These are phyloP conservation scores for Diaporthe sp. DNA, from an alignment of 2,329 filamentous ascomycete species.

Conservation along the genomic window DNA sequence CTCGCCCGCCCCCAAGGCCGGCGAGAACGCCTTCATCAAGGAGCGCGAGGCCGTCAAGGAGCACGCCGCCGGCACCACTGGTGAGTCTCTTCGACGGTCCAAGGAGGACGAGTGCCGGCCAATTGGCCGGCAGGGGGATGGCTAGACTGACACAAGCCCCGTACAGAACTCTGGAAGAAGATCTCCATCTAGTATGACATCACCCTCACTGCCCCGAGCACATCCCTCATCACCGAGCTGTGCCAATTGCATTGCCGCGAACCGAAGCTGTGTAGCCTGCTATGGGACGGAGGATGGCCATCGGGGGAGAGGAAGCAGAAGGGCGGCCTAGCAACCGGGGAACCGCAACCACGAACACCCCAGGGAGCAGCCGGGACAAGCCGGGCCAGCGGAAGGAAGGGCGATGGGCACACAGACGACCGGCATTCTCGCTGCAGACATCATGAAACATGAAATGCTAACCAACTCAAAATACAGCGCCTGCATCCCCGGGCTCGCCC, in stretches of 20 bases:
- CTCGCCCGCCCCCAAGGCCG: conserved; percentile 61
- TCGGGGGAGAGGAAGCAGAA: background rate
- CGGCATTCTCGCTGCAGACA: background rate
- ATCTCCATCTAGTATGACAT: conserved; percentile 90
- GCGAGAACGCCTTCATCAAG: conserved; percentile 92
- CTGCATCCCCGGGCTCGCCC: conserved; percentile 78
- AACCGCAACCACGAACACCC: background rate
- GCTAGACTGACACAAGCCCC: conserved; percentile 51
- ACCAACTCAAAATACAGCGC: conserved; percentile 65
- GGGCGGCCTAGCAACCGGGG: background rate
- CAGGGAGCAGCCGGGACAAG: background rate
- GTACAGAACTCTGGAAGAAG: conserved; percentile 91
- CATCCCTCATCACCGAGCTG: background rate
- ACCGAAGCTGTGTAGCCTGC: background rate
- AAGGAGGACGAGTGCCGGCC: background rate
- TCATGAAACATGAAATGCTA: conserved; percentile 11
- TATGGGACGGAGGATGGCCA: background rate
- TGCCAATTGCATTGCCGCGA: background rate
- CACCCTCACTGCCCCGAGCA: conserved; percentile 24
- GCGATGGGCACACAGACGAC: background rate
- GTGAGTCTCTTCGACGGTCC: conserved; percentile 66
- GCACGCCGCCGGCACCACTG: conserved; percentile 86
- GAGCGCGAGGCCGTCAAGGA: conserved; percentile 92
- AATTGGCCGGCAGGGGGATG: background rate
- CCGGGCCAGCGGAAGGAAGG: background rate